Evolutionary conservation across 768 basidiomycete species (phyloP), one percentile per base, ranked within the genome.

Genomic region (Asterophora lycoperdoides): DNA sequence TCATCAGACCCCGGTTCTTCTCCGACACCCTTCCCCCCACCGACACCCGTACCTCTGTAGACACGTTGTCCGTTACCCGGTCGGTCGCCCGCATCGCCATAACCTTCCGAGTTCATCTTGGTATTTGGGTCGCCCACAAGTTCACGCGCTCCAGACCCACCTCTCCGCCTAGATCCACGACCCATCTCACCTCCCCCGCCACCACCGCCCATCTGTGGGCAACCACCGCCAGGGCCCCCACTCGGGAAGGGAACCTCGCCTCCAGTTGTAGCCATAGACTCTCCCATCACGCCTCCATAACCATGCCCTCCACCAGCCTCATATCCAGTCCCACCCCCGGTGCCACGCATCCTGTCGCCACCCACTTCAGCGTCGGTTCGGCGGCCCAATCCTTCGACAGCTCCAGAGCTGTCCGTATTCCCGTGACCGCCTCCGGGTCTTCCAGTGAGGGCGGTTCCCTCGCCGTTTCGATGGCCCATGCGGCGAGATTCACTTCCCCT

Each of bases 11-110:
- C 35, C 36, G 33, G 29, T 1, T 54, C 23, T 35, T 47, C 44
- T 11, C 23, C 45, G 30, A 32, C 13, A 32, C 30, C 30, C 30
- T 32, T 3, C 9, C 13, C 30, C 30, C 30, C 13, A n/a, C 48
- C 44, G 8, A 49, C 46, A n/a, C 53, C 49, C 1, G 44, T 49
- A 23, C 48, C 30, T 30, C 36, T 44, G 19, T 50, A 48, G 13
- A 17, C 19, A 41, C 14, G 14, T 28, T 41, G 18, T 2, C 8
- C 40, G 9, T 8, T 26, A 42, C n/a, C n/a, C 14, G 10, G 6
- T 13, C n/a, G 23, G 23, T 29, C 41, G 10, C 2, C 10, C 13
- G 5, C 10, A 42, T 32, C 5, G 5, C 41, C 41, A 32, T 26
- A 26, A 6, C n/a, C n/a, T 28, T 9, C 14, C 29, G 23, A 23